phyloP scores from a whole-genome alignment of 495 filamentous ascomycete genomes.

The Penicillium waksmanii region DNA sequence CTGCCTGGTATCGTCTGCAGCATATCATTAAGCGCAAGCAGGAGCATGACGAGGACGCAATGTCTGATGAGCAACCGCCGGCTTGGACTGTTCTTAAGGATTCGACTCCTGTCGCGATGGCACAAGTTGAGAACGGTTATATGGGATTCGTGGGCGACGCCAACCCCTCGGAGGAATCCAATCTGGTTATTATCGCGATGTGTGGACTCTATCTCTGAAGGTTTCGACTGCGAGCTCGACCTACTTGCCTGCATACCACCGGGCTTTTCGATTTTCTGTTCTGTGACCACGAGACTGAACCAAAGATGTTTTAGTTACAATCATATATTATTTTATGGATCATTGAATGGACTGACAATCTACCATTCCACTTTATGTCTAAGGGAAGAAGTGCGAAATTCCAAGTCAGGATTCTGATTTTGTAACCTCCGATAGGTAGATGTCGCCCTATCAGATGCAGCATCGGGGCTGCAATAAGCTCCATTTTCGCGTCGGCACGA shows the following conservation, averaged over 20 bases:
- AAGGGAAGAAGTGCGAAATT: neutral
- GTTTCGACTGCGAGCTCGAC: neutral
- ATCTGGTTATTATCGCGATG: conserved; percentile 10
- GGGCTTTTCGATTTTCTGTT: neutral
- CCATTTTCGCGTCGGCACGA: conserved; percentile 4
- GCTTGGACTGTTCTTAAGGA: neutral
- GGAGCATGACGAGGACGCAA: conserved; percentile 5
- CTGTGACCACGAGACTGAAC: neutral
- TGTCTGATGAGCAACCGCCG: neutral
- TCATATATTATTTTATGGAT: neutral
- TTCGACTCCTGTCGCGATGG: conserved; percentile 6
- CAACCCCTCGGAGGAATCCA: neutral
- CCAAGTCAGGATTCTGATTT: neutral
- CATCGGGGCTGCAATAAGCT: conserved; percentile 1
- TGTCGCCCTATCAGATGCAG: neutral
- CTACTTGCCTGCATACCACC: neutral
- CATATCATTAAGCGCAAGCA: neutral
- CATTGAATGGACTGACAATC: neutral
- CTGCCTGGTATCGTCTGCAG: neutral
- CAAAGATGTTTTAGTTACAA: neutral
- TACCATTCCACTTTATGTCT: neutral
- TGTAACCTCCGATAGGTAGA: neutral
- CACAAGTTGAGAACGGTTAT: neutral
- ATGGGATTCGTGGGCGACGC: conserved; percentile 13
- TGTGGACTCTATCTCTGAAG: conserved; percentile 3